Base-by-base conservation (phyloP, 495 filamentous ascomycete genomes). In the Penicillium steckii region DNA sequence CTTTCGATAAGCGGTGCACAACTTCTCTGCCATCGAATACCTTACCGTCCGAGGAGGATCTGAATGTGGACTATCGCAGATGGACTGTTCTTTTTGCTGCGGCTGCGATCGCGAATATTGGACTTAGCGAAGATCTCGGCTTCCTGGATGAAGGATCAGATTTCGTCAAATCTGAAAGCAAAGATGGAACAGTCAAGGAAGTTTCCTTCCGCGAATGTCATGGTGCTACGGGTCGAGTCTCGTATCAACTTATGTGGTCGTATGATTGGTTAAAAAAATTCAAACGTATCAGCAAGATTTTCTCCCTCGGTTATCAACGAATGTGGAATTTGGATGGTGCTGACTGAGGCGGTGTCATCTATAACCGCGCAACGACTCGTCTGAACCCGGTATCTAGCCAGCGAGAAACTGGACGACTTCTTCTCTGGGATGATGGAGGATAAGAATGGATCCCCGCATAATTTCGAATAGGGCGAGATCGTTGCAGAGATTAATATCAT, bases 321-420 rank as follows among this genome's bases (percentile, higher is more conserved):
- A 45, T 50, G 46, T 62, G 53, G 55, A 40, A 30, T 10, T 40
- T 63, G 8, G 44, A 53, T 33, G 21, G 22, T 10, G n/a, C n/a
- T n/a, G 62, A 61, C 43, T 68, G 57, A 53, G 48, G 48, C 19
- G 62, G 58, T 2, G 76, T 80, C 38, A 67, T 75, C 10, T 58
- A 58, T 25, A 57, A 63, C 25, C 67, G 60, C 3, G 70, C 58
- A 1, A 65, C 43, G 0, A 55, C 65, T 17, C 65, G 73, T 2
- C 32, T 71, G 15, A 53, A 59, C 38, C n/a, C 59, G 67, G 8
- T 75, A 79, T 42, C 45, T 64, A 12, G 52, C 49, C 4, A 75
- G 77, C 1, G 77, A 81, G 46, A 66, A 72, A 48, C 62, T 81
- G 0, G 76, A 80, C 43, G 79, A 80, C 50, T 81, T 83, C 59